Evolutionary conservation across 2,329 filamentous ascomycete species (phyloP), one percentile per base, ranked within the genome.

Genomic region (Cladosporium velox): DNA sequence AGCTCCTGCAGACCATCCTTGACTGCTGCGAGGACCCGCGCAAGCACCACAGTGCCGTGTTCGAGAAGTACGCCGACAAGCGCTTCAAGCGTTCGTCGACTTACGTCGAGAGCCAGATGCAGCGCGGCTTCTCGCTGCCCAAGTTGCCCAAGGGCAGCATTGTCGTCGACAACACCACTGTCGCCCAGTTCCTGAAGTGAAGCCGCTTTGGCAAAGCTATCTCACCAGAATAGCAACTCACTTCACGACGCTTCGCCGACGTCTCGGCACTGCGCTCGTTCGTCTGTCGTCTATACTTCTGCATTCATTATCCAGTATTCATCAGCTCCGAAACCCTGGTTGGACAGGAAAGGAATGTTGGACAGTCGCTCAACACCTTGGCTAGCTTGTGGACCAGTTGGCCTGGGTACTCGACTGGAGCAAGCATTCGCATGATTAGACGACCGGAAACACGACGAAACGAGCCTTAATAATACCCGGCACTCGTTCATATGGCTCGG

Each of bases 1-100:
- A 90, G 1, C 81, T 97, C 44, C 85, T 97, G 57, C 83, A 84
- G 15, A 88, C 91, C 77, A 88, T 99, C 70, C 82, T 96, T 59
- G 92, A 97, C 72, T 98, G 94, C 82, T 97, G 93, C 79, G 88
- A 92, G 67, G 86, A 89, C 65, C 91, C 93, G 7, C 85, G 85
- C 69, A 88, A 89, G 73, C 95, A 99, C 76, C 95, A 99, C 76
- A 80, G 83, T 32, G 92, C 93, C 8, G 90, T 99, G 51, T 97
- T 87, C 75, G 92, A 97, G 65, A 99, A 99, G 80, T 99, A 97
- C 80, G 85, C 87, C 44, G 91, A 96, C 77, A 91, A 90, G 76
- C 88, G 91, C 63, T 98, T 92, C 83, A 96, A 96, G 84, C 86
- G 89, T 65, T 91, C 92, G 11, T 91, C 95, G 21, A 80, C 87